These are phyloP conservation scores for Croton laevigatus DNA, from an alignment of 441 rosid genomes.

Conservation along the genomic window DNA sequence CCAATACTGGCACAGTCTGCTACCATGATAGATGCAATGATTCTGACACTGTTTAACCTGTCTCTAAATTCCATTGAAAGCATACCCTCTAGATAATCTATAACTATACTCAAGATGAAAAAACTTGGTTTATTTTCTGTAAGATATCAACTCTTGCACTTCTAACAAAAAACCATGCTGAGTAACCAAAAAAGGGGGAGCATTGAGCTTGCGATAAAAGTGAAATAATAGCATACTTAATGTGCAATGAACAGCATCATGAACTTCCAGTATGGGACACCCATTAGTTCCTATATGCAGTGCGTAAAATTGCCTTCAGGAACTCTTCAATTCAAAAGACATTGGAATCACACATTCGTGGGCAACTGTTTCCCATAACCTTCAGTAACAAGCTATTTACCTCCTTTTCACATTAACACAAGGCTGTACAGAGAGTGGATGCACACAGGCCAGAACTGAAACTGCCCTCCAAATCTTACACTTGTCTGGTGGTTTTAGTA, in stretches of 20 bases:
- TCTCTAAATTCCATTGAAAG: conserved; percentile 16
- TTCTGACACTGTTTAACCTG: neutral
- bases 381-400: conserved; percentile 22
- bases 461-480: conserved; percentile 24
- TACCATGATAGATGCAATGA: neutral
- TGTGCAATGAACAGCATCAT: conserved; percentile 11
- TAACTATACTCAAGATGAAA: conserved; percentile 11
- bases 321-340: conserved; percentile 13
- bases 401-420: conserved; percentile 13
- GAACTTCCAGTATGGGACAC: conserved; percentile 14
- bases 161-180: conserved; percentile 9
- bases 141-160: conserved; percentile 20
- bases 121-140: conserved; percentile 14
- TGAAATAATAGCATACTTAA: conserved; percentile 21
- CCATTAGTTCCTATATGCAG: conserved; percentile 15
- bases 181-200: neutral
- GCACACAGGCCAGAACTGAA: conserved; percentile 17
- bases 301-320: conserved; percentile 13
- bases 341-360: conserved; percentile 8
- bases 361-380: conserved; percentile 20
- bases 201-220: conserved; percentile 8
- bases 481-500: conserved; percentile 25
- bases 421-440: conserved; percentile 15
- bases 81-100: conserved; percentile 19
- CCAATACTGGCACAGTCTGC: conserved; percentile 8